phyloP scores from a whole-genome alignment of 768 basidiomycete genomes.

The Hericium erinaceus region DNA sequence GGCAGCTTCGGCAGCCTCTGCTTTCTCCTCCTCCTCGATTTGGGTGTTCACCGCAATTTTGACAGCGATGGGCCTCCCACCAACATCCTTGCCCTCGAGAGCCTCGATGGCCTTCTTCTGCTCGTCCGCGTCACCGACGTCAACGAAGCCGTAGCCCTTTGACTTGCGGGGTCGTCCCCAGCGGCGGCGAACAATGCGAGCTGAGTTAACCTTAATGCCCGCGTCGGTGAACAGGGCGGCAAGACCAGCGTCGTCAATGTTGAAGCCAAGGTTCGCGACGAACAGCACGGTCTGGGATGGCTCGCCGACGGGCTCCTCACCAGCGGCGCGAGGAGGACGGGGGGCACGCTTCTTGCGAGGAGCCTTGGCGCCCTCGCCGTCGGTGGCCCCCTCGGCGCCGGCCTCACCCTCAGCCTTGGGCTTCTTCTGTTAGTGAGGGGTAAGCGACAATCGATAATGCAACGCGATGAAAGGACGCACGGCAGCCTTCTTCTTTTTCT shows the following conservation, averaged over 20 bases:
- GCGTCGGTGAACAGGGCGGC: conserved; percentile 78
- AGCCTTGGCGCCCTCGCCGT: conserved; percentile 29
- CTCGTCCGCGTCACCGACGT: conserved; percentile 81
- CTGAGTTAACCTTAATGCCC: conserved; percentile 72
- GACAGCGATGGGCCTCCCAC: conserved; percentile 80
- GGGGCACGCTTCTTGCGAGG: conserved; percentile 47
- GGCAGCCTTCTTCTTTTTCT: conserved; percentile 67
- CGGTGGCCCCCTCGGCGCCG: conserved; percentile 28
- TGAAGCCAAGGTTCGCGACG: conserved; percentile 97
- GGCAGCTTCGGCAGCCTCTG: conserved; percentile 12
- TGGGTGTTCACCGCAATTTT: conserved; percentile 90
- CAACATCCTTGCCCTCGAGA: conserved; percentile 81
- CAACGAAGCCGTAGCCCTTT: conserved; percentile 98
- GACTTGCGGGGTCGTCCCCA: conserved; percentile 80
- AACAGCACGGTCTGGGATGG: conserved; percentile 87
- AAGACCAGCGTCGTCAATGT: conserved; percentile 78
- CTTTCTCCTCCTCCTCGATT: conserved; percentile 31
- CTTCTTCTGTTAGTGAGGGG: conserved; percentile 44
- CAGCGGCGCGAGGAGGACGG: conserved; percentile 58
- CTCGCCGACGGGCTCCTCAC: conserved; percentile 80
- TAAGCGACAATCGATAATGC: neutral
- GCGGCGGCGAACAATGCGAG: conserved; percentile 81
- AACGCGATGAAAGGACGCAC: conserved; percentile 24
- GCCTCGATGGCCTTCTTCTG: conserved; percentile 87
- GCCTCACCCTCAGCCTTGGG: conserved; percentile 33